A percentile compares a stretch with the other conserved stretches of the same genome.
Conservation (phyloP, 1,139 yeast species). For the Scheffersomyces illinoinensis region DNA sequence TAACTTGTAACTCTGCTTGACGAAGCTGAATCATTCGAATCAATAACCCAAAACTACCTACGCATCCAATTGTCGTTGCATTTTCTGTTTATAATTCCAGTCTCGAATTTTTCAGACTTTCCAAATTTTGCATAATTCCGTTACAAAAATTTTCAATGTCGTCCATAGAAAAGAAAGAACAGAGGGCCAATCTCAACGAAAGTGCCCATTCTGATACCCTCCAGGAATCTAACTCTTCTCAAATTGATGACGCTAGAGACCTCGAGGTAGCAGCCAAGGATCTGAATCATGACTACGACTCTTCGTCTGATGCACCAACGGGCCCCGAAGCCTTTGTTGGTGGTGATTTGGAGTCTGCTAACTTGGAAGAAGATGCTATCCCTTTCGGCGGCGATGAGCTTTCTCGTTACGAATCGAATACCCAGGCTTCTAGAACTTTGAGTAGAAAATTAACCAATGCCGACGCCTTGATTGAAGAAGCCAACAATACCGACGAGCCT, state of each 20-base stretch:
- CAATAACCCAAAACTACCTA: neutral
- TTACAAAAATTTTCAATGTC: neutral
- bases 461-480: slow-evolving; percentile 22
- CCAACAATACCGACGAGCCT: slow-evolving; percentile 32
- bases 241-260: neutral
- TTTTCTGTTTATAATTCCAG: neutral
- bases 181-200: neutral
- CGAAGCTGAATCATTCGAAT: neutral
- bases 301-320: slow-evolving; percentile 9
- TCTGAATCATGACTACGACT: slow-evolving; percentile 2
- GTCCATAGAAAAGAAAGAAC: neutral
- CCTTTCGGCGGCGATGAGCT: slow-evolving; percentile 25
- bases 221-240: neutral
- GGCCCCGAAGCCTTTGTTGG: slow-evolving; percentile 16
- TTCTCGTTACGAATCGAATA: slow-evolving; percentile 27
- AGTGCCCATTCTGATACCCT: neutral
- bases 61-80: neutral
- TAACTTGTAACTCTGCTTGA: neutral
- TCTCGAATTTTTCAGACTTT: too few relatives aligned
- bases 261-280: neutral
- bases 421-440: slow-evolving; percentile 25
- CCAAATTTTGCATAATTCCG: neutral
- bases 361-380: slow-evolving; percentile 10
- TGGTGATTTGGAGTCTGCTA: slow-evolving; percentile 15
- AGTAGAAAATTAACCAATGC: slow-evolving; percentile 28